Evolutionary conservation across 768 basidiomycete species (phyloP), one percentile per base, ranked within the genome.

Genomic region (Lepiota brunneoincarnata): DNA sequence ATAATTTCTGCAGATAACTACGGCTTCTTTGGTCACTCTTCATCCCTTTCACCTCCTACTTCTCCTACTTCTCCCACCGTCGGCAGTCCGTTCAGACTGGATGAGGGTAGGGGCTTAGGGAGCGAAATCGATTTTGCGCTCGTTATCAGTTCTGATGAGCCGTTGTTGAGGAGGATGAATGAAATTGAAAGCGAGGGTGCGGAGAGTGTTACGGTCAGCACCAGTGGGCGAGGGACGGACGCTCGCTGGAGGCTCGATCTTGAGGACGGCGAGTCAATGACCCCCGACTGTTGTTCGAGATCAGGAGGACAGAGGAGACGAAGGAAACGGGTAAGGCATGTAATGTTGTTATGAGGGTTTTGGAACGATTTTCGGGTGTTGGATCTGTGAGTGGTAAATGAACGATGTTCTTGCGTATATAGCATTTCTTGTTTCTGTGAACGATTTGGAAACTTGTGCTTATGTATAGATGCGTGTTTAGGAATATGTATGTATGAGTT

Each of bases 121-220:
- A 71, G 68, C 36, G 81, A 82, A 24, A 66, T 76, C 38, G 79
- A 83, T 54, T 84, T 87, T 52, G 72, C 89, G 51, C 67, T 90
- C 39, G 85, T 82, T 9, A 64, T 90, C 35, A 84, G 87, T 49
- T 78, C 81, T 45, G 91, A 93, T 67, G 89, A 93, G 75, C 87
- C 87, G 70, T 61, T 93, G 59, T 67, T 93, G 67, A 77, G 84
- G 59, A 71, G 90, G 62, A 63, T 93, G 71, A 89, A 88, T 61
- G 87, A 90, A 62, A 69, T 92, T 55, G 85, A 88, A 40, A 73
- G 78, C 34, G 79, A 84, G 10, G 86, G 89, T 75, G 53, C 53
- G n/a, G 53, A 48, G 26, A 41, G 45, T 35, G 46, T 54, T 6
- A 91, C 88, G 49, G 80, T 81, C 49, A 84, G 81, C 53, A 86